Evolutionary conservation across 2,329 filamentous ascomycete genomes (phyloP).

Genomic region (Fusarium aywerte): DNA sequence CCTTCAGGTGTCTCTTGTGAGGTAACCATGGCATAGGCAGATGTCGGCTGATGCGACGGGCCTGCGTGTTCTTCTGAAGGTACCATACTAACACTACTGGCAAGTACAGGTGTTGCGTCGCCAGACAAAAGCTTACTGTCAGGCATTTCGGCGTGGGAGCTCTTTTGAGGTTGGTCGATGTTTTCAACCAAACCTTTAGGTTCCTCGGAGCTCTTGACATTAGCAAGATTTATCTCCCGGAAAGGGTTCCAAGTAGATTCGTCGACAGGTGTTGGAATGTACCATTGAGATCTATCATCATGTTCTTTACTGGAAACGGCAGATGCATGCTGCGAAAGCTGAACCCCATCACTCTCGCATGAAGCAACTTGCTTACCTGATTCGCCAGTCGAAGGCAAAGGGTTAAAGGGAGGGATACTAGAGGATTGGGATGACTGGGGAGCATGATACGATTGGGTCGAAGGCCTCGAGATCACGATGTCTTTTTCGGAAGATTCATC

Average conservation of each 20-base stretch:
- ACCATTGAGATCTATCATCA: slow-evolving; percentile 37
- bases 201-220: slow-evolving; percentile 21
- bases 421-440: slow-evolving; percentile 40
- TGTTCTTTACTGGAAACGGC: slow-evolving; percentile 26
- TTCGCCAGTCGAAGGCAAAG: slow-evolving; percentile 35
- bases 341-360: slow-evolving; percentile 25
- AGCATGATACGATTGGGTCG: slow-evolving; percentile 37
- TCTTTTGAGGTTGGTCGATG: slow-evolving; percentile 8
- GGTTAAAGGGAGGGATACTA: slow-evolving; percentile 36
- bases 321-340: slow-evolving; percentile 17
- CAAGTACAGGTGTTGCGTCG: slow-evolving; percentile 25
- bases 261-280: slow-evolving; percentile 39
- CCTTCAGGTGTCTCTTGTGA: background rate
- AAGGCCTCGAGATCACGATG: slow-evolving; percentile 30
- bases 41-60: slow-evolving; percentile 16
- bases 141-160: slow-evolving; percentile 3
- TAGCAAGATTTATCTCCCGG: slow-evolving; percentile 28
- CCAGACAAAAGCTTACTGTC: slow-evolving; percentile 23
- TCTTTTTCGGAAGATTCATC: slow-evolving; percentile 39
- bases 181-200: slow-evolving; percentile 16
- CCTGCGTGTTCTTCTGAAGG: slow-evolving; percentile 26
- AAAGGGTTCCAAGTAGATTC: slow-evolving; percentile 42
- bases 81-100: slow-evolving; percentile 39
- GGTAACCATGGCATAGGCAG: slow-evolving; percentile 6
- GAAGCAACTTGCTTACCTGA: slow-evolving; percentile 41